Evolutionary conservation across 1,284 basidiomycete genomes (phyloP).

Genomic region (Porogramme epimiltina): DNA sequence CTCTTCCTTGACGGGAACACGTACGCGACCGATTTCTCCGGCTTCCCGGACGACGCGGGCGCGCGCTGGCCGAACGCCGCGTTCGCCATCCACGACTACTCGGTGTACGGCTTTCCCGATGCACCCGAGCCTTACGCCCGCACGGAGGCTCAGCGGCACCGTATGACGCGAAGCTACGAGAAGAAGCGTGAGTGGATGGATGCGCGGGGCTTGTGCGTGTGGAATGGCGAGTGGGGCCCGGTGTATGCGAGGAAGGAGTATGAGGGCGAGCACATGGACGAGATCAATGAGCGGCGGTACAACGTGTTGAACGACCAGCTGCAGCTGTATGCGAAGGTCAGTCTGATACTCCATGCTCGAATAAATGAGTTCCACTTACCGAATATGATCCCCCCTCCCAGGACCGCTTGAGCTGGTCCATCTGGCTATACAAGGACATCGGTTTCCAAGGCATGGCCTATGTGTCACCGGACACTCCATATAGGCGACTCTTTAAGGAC

Average conservation of each 20-base stretch:
- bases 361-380: too few relatives aligned
- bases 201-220: conserved; percentile 61
- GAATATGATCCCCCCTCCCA: conserved; percentile 17
- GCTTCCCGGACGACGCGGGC: conserved; percentile 59
- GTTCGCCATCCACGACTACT: conserved; percentile 80
- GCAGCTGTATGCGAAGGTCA: conserved; percentile 44
- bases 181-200: conserved; percentile 76
- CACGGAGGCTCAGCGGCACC: conserved; percentile 51
- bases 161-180: conserved; percentile 57
- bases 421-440: conserved; percentile 87
- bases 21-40: conserved; percentile 73
- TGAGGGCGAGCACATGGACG: conserved; percentile 58
- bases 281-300: conserved; percentile 69
- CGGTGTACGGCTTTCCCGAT: conserved; percentile 69
- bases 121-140: conserved; percentile 59
- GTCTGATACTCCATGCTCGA: not conserved
- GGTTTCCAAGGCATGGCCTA: conserved; percentile 86
- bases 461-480: conserved; percentile 66
- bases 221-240: conserved; percentile 80
- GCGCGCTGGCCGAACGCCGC: conserved; percentile 64
- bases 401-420: conserved; percentile 67
- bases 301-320: conserved; percentile 52
- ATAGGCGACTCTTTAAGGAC: conserved; percentile 61
- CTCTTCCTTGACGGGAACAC: conserved; percentile 75
- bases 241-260: conserved; percentile 62